Conservation (phyloP, 208 protist species). For the Trypanosoma melophagium region DNA sequence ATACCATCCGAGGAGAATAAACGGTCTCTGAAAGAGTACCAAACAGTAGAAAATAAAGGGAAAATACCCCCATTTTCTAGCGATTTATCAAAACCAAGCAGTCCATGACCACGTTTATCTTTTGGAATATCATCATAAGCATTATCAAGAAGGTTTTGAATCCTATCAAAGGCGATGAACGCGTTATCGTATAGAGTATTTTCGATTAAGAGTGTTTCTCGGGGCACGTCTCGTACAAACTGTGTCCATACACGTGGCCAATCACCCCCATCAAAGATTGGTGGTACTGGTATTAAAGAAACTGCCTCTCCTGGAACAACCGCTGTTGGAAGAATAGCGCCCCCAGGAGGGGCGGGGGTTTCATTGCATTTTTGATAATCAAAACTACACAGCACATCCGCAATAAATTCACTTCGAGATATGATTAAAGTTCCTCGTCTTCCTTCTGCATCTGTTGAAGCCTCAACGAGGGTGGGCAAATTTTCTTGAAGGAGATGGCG, state of each 20-base stretch:
- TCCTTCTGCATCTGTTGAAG: constrained; percentile 6
- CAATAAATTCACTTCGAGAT: constrained; percentile 14
- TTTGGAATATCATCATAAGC: constrained; percentile 9
- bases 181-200: constrained; percentile 5
- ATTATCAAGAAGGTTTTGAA: constrained; percentile 14
- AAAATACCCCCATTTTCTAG: background rate
- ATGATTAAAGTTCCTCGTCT: constrained; percentile 20
- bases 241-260: constrained; percentile 30
- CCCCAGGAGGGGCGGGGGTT: background rate
- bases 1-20: background rate
- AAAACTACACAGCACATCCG: constrained; percentile 19
- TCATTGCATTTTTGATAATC: too few relatives aligned
- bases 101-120: background rate
- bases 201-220: constrained; percentile 24
- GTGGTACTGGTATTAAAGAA: background rate
- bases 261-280: constrained; percentile 4
- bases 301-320: background rate
- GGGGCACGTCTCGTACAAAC: constrained; percentile 26
- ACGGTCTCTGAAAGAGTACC: background rate
- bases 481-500: constrained; percentile 4
- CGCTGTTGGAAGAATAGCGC: constrained; percentile 1
- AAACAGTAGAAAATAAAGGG: background rate
- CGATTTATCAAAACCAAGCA: background rate
- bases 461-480: constrained; percentile 21
- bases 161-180: constrained; percentile 4